Evolutionary conservation across 768 basidiomycete genomes (phyloP).

Genomic region (Suillus spraguei): DNA sequence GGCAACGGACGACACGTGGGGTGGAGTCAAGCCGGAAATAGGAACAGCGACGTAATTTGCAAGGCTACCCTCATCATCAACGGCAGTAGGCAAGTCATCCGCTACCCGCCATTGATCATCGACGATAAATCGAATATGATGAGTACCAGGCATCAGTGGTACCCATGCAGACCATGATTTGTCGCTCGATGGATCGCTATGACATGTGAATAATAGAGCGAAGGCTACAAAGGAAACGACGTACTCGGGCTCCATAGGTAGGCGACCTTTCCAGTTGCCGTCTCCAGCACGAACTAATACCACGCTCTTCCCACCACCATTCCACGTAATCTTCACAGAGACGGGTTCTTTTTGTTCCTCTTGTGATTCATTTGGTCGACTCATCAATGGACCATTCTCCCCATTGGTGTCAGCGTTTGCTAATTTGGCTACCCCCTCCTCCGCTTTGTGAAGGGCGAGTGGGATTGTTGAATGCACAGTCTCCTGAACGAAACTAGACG

Average conservation of each 20-base stretch:
- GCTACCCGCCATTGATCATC: conserved; percentile 86
- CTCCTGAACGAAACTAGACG: conserved; percentile 51
- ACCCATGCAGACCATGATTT: conserved; percentile 42
- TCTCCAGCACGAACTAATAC: conserved; percentile 74
- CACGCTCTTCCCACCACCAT: conserved; percentile 63
- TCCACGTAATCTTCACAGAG: conserved; percentile 63
- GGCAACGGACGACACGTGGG: conserved; percentile 35
- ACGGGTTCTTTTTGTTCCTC: conserved; percentile 35
- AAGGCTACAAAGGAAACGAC: conserved; percentile 29
- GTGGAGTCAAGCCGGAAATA: conserved; percentile 35
- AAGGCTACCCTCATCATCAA: conserved; percentile 91
- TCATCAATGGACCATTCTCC: conserved; percentile 25
- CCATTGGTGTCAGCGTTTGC: conserved; percentile 14
- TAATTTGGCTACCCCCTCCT: conserved; percentile 26
- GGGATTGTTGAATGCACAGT: conserved; percentile 67
- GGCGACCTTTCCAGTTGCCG: conserved; percentile 74
- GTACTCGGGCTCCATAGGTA: conserved; percentile 64
- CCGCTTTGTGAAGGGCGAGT: conserved; percentile 45
- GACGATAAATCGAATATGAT: conserved; percentile 93
- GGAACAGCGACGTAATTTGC: conserved; percentile 85
- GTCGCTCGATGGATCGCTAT: conserved; percentile 35
- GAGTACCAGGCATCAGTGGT: conserved; percentile 81
- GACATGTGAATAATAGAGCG: conserved; percentile 19
- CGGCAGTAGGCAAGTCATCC: conserved; percentile 81
- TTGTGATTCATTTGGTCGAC: conserved; percentile 18